Evolutionary conservation across 2,329 filamentous ascomycete species (phyloP).

Genomic region (Colletotrichum sp.): DNA sequence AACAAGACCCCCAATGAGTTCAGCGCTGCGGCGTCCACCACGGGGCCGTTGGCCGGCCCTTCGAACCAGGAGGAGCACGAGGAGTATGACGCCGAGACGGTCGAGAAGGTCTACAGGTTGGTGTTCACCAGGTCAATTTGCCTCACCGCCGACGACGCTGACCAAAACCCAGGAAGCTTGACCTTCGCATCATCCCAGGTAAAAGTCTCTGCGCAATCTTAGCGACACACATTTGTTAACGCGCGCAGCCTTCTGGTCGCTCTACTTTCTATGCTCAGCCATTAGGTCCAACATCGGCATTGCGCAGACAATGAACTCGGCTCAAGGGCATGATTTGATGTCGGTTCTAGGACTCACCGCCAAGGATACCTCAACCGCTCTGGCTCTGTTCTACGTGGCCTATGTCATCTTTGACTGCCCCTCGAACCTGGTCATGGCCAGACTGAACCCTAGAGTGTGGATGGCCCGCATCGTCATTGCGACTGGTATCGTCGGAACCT

Average conservation of each 20-base stretch:
- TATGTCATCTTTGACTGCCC: slow-evolving; percentile 91
- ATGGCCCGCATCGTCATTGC: slow-evolving; percentile 91
- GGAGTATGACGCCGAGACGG: slow-evolving; percentile 54
- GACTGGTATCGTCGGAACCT: slow-evolving; percentile 82
- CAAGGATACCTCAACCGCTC: slow-evolving; percentile 81
- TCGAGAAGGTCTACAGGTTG: slow-evolving; percentile 60
- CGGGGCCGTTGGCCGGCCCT: not conserved
- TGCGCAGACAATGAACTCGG: slow-evolving; percentile 90
- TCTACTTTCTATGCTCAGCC: slow-evolving; percentile 92
- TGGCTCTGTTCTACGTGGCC: slow-evolving; percentile 90
- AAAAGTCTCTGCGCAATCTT: not conserved
- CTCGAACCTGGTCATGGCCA: slow-evolving; percentile 88
- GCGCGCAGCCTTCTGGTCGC: slow-evolving; percentile 75
- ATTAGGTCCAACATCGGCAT: slow-evolving; percentile 92
- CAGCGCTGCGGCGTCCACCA: slow-evolving; percentile 1
- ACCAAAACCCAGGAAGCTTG: slow-evolving; percentile 50
- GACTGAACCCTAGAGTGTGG: slow-evolving; percentile 84
- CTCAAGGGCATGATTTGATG: slow-evolving; percentile 75
- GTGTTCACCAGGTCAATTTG: not conserved
- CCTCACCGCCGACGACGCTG: not conserved
- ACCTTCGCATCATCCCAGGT: slow-evolving; percentile 65
- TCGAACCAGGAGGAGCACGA: slow-evolving; percentile 24
- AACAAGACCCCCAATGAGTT: slow-evolving; percentile 26
- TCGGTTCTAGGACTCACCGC: slow-evolving; percentile 71
- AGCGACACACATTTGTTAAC: not conserved